A percentile compares a stretch with the other conserved stretches of the same genome.
These are phyloP conservation scores for Syncephalastrum contaminatum DNA, from an alignment of 371 early-diverging fungal genomes.

Conservation along the genomic window DNA sequence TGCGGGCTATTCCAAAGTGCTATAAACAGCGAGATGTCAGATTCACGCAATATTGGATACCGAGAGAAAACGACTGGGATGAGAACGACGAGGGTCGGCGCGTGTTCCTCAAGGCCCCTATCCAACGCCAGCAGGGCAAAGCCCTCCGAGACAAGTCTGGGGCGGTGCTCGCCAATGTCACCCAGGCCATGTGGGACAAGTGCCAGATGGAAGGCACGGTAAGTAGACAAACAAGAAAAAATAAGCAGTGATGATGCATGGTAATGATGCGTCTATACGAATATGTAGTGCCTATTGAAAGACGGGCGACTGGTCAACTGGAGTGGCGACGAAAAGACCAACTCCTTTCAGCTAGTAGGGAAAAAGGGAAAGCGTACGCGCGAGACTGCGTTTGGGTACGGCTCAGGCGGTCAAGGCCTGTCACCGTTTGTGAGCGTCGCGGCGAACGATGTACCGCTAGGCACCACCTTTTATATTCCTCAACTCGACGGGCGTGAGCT, in stretches of 20 bases:
- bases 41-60: conserved; percentile 37
- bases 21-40: no score
- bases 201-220: conserved; percentile 41
- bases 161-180: conserved; percentile 14
- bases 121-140: background rate
- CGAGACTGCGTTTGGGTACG: conserved; percentile 33
- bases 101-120: conserved; percentile 16
- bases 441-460: conserved; percentile 29
- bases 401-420: conserved; percentile 26
- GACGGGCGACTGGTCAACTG: conserved; percentile 31
- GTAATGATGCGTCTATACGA: no score
- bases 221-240: background rate
- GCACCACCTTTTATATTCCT: conserved; percentile 26
- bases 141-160: conserved; percentile 7
- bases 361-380: conserved; percentile 5
- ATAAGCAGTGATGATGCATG: no score
- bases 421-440: conserved; percentile 38
- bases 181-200: conserved; percentile 18
- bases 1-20: no score
- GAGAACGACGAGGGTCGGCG: conserved; percentile 23
- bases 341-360: conserved; percentile 15
- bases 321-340: conserved; percentile 10
- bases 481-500: conserved; percentile 28
- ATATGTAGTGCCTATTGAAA: conserved; percentile 27
- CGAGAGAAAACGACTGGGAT: conserved; percentile 39